Base-by-base conservation (phyloP, 768 basidiomycete genomes). In the Chalciporus piperatus region DNA sequence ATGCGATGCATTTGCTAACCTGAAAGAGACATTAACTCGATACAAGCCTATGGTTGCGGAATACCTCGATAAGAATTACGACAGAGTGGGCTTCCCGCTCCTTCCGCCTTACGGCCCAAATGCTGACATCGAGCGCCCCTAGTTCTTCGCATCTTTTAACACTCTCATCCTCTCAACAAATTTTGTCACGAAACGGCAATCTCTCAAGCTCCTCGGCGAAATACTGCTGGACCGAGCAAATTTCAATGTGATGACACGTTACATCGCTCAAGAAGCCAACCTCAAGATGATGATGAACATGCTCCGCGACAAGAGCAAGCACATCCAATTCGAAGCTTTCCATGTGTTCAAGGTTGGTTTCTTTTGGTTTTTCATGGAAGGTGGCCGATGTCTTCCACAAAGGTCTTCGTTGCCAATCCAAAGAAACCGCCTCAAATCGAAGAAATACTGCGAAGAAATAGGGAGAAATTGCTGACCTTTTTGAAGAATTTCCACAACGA, bases 241-340 rank as follows among this genome's bases (percentile, higher is more conserved):
- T 71, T 98, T 98, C 77, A 92, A 80, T 59, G 92, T 98, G 64
- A 99, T 99, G 97, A 98, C 97, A 0, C 82, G 87, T 7, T 99
- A 98, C 68, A 99, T 99, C 60, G 83, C 92, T 9, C 87, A 86
- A 63, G 97, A 98, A 66, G 87, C 85, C 25, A 99, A 98, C 68
- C 79, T 99, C 57, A 98, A 98, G 85, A 92, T 96, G 87, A 97
- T 99, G 92, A 99, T 99, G 97, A 98, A 98, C 70, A 80, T 98
- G 50, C 76, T 99, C 50, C 82, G 95, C 55, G 93, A 98, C 69
- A 97, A 95, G 81, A 98, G 95, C 80, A 92, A 93, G 79, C 98
- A 99, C 70, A 98, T 99, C 41, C 97, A 99, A 70, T 99, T 98
- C 51, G 97, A 99, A 69, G 96, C 97, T 3, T 99, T 99, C 73